A percentile compares a stretch with the other conserved stretches of the same genome.
Conservation (phyloP, 352 stramenopile genomes). For the Phytophthora syringae region DNA sequence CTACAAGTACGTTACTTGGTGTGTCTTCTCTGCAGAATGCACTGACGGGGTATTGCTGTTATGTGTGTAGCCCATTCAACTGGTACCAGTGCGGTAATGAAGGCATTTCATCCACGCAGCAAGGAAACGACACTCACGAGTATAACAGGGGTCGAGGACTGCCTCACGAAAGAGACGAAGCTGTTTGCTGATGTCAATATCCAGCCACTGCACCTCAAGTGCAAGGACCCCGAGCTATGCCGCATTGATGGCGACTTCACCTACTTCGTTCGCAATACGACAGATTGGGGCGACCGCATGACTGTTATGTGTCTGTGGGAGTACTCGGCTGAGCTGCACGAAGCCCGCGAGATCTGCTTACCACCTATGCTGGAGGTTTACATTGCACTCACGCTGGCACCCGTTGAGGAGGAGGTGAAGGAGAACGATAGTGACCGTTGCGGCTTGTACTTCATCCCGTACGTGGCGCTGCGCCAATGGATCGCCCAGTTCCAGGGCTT, state of each 20-base stretch:
- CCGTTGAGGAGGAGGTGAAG: constrained; percentile 58
- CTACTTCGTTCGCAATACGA: constrained; percentile 86
- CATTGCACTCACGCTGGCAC: constrained; percentile 63
- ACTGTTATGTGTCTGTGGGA: constrained; percentile 87
- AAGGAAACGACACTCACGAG: constrained; percentile 40
- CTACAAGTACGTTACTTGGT: constrained; percentile 57
- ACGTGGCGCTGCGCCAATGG: constrained; percentile 75
- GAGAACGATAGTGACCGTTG: constrained; percentile 83
- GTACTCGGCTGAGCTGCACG: constrained; percentile 57
- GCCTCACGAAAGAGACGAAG: constrained; percentile 65
- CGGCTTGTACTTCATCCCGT: constrained; percentile 87
- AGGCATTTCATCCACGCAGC: constrained; percentile 44
- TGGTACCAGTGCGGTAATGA: constrained; percentile 85
- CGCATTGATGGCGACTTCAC: constrained; percentile 60
- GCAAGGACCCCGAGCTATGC: constrained; percentile 61
- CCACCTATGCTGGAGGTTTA: constrained; percentile 79
- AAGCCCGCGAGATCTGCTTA: constrained; percentile 64
- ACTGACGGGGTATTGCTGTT: not conserved
- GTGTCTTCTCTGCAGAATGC: not conserved
- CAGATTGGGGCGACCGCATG: constrained; percentile 85
- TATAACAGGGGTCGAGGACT: constrained; percentile 66
- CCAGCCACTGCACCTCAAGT: constrained; percentile 74
- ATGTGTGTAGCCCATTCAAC: constrained; percentile 65
- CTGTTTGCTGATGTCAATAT: constrained; percentile 79
- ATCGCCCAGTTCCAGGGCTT: constrained; percentile 84